These are phyloP conservation scores for Vitis hybrid DNA, from an alignment of 177 flowering plant genomes.

Conservation along the genomic window DNA sequence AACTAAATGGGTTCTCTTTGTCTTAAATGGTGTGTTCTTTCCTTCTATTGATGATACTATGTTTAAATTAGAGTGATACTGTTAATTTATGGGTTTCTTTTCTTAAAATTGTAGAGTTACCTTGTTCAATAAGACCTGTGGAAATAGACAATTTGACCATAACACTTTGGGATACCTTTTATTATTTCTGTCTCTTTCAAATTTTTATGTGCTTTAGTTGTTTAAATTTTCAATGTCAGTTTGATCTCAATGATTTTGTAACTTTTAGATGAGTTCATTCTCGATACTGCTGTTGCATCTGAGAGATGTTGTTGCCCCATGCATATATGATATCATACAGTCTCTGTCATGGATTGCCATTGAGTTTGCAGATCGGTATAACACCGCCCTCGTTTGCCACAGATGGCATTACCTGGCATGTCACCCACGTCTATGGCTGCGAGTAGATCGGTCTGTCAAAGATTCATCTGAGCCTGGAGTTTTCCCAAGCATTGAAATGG, in stretches of 20 bases:
- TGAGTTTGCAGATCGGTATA: slow-evolving; percentile 98
- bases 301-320: not conserved
- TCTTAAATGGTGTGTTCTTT: too few species aligned
- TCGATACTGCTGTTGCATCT: not conserved
- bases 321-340: slow-evolving; percentile 12
- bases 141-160: too few species aligned
- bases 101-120: too few species aligned
- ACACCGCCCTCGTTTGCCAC: slow-evolving; percentile 99
- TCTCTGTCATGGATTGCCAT: slow-evolving; percentile 43
- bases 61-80: too few species aligned
- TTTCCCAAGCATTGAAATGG: slow-evolving; percentile 70
- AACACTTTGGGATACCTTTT: too few species aligned
- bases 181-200: not conserved
- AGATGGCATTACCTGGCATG: slow-evolving; percentile 94
- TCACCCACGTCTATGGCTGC: slow-evolving; percentile 90
- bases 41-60: too few species aligned
- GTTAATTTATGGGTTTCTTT: too few species aligned
- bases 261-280: not conserved
- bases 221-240: not conserved
- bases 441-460: slow-evolving; percentile 68
- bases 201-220: not conserved
- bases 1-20: too few species aligned
- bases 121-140: too few species aligned
- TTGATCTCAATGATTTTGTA: not conserved
- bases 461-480: slow-evolving; percentile 59